Evolutionary conservation across 108 stramenopile species (phyloP).

Genomic region (Mediolabrus comicus): DNA sequence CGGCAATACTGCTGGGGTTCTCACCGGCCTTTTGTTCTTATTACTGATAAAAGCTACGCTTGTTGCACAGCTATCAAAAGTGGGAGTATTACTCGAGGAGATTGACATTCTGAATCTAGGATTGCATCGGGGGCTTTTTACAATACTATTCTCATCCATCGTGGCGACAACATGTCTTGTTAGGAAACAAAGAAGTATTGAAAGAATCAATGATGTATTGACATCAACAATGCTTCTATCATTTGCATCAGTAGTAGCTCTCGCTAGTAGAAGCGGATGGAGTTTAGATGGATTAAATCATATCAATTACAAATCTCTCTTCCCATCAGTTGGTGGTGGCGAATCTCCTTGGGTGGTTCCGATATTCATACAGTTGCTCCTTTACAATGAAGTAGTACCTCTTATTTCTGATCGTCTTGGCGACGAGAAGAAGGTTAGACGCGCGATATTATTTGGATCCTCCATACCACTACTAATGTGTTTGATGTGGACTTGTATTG

Average conservation of each 20-base stretch:
- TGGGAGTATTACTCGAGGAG: conserved; percentile 3
- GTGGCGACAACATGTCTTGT: conserved; percentile 5
- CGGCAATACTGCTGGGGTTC: conserved; percentile 8
- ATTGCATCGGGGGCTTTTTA: conserved; percentile 1
- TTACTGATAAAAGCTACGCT: conserved; percentile 19
- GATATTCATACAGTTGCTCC: conserved; percentile 29
- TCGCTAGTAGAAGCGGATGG: conserved; percentile 27
- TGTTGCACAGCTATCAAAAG: conserved; percentile 29
- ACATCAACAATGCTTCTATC: conserved; percentile 19
- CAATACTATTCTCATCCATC: conserved; percentile 2
- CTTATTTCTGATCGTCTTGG: conserved; percentile 15
- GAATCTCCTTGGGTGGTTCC: conserved; percentile 21
- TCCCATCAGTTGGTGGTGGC: conserved; percentile 9
- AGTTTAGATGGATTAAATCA: conserved; percentile 11
- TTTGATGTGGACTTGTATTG: conserved; percentile 25
- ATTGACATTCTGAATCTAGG: neutral
- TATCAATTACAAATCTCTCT: conserved; percentile 12
- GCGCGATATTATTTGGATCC: conserved; percentile 24
- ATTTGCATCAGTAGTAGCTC: conserved; percentile 8
- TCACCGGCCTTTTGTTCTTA: conserved; percentile 15
- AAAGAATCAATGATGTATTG: conserved; percentile 18
- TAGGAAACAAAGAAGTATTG: conserved; percentile 5
- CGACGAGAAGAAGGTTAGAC: conserved; percentile 24
- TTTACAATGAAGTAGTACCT: conserved; percentile 33
- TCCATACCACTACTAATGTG: conserved; percentile 26